These are phyloP conservation scores for Triticum turgidum DNA, from an alignment of 176 grass and related monocot genomes.

Conservation along the genomic window DNA sequence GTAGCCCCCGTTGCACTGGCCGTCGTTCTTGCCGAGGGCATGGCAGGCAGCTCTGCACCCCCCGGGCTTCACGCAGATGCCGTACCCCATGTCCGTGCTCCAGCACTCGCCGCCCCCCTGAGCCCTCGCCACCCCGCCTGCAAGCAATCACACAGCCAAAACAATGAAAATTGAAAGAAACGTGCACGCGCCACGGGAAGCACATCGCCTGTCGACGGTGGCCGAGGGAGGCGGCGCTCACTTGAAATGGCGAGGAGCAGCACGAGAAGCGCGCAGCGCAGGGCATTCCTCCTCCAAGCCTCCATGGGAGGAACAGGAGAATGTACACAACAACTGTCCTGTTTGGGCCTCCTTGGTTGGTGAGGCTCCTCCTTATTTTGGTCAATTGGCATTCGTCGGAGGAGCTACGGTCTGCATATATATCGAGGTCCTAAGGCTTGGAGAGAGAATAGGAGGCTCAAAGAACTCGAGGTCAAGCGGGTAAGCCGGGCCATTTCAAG, in stretches of 20 bases:
- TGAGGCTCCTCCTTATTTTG: neutral
- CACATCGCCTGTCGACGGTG: too few relatives aligned
- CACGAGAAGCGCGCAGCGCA: constrained; percentile 5
- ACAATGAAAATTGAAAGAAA: neutral
- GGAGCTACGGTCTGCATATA: neutral
- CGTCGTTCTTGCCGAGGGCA: neutral
- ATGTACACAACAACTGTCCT: neutral
- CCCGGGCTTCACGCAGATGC: neutral
- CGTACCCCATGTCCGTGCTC: constrained; percentile 14
- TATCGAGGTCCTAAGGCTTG: neutral
- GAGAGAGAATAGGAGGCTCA: neutral
- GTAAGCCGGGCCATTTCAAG: neutral
- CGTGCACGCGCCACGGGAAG: too few relatives aligned
- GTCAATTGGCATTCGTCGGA: neutral
- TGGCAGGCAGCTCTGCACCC: neutral
- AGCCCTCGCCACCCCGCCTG: neutral
- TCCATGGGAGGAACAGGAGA: constrained; percentile 20
- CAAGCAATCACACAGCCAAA: neutral
- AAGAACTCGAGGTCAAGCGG: constrained; percentile 14
- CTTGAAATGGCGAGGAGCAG: constrained; percentile 27
- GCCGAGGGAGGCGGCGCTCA: neutral
- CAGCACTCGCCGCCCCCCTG: neutral
- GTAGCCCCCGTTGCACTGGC: neutral
- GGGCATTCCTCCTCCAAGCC: constrained; percentile 4
- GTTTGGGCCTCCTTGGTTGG: neutral